Base-by-base conservation (phyloP, 2,329 filamentous ascomycete genomes). In the Bipolaris gigantea region DNA sequence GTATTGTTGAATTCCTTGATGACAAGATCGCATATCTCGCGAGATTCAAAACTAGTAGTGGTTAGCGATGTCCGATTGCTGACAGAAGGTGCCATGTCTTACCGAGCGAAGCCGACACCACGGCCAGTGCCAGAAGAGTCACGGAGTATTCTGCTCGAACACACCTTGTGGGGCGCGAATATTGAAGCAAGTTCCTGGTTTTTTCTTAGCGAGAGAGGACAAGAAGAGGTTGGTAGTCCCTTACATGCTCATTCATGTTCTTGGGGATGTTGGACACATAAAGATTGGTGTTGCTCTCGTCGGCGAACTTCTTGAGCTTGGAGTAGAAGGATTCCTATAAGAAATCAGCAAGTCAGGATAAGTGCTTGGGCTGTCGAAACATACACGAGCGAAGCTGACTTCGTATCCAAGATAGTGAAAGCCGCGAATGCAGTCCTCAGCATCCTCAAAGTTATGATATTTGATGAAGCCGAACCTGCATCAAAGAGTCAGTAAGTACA, bases 241-340 rank as follows among this genome's bases (percentile, higher is more conserved):
- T 73, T 76, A 93, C 92, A 65, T 90, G 87, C 80, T 99, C 95
- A 48, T 90, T 96, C 82, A 96, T 86, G 59, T 87, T 85, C 76
- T 93, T 92, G 33, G 94, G 94, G 40, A 99, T 84, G 76, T 97
- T 99, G 25, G 95, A 99, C 59, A 97, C 92, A 76, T 99, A 99
- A 60, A 99, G 84, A 73, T 99, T 99, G 61, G 94, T 97, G 42
- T 95, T 97, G 38, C 77, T 71, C 48, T 89, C 89, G 69, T 99
- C 93, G 51, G 92, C 89, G 70, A 97, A 90, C 41, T 94, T 93
- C 82, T 99, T 97, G 67, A 99, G 89, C 65, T 95, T 92, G 63
- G 92, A 92, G 76, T 99, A 99, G 79, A 97, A 97, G 18, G 93
- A 97, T 80, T 97, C 94, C 55, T 58, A n/a, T 46, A 65, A 59